Base-by-base conservation (phyloP, 2,329 filamentous ascomycete genomes). In the Ambrosiella cleistominuta region DNA sequence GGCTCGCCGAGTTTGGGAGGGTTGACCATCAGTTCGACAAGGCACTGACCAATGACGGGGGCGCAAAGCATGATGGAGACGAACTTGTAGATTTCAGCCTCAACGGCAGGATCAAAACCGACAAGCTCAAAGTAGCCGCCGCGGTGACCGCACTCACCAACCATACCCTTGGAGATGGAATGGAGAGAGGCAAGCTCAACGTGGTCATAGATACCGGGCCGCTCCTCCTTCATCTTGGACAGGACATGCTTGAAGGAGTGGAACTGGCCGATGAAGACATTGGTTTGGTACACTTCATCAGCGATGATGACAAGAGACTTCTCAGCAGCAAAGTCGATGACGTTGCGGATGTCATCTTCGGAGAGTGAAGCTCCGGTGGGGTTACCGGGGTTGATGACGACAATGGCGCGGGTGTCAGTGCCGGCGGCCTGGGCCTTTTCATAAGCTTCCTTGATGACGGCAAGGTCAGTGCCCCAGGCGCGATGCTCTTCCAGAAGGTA, bases 281-380 rank as follows among this genome's bases (percentile, higher is more conserved):
- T 98, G 68, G 93, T 97, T 74, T 98, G 93, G 80, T 98, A 98
- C 42, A 98, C 93, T 72, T 98, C 93, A 67, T 98, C 93, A 56
- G 93, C 93, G 66, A 98, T 80, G 63, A 97, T 76, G 58, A 97
- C 89, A 35, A 98, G 78, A 65, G 84, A 81, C 75, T 96, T 82
- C 69, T 90, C 77, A 36, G 82, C 83, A 44, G 93, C 91, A 63
- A 96, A 85, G 63, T 93, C 81, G 64, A 97, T 78, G n/a, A 97
- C 87, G 56, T 79, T 77, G 66, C 84, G 82, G 70, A 98, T 83
- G 66, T 96, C 88, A 17, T 81, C 77, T 63, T 85, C 79, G 40
- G 83, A 75, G 15, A 98, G 79, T 57, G 85, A 93, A 55, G 89
- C 88, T 64, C 93, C 93, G 1, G 93, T 98, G 2, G 93, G 93